These are phyloP conservation scores for Plectosphaerella plurivora DNA, from an alignment of 2,329 filamentous ascomycete genomes.

Conservation along the genomic window DNA sequence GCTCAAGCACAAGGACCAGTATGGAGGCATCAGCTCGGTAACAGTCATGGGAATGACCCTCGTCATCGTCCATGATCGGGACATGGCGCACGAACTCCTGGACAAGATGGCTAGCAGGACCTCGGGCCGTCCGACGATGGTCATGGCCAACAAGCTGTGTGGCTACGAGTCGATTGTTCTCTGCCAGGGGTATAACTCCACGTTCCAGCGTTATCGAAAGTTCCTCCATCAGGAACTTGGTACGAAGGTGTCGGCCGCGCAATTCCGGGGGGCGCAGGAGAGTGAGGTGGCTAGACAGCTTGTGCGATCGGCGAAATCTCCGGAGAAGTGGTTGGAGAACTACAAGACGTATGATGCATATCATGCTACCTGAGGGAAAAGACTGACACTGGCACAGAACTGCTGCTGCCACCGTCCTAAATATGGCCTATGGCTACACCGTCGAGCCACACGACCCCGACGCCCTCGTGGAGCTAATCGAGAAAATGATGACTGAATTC, in stretches of 20 bases:
- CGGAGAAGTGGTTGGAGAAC: conserved; percentile 6
- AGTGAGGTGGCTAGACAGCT: conserved; percentile 7
- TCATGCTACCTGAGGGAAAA: too few species aligned
- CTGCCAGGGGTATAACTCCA: conserved; percentile 15
- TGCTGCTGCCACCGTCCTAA: conserved; percentile 4
- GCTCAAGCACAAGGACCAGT: conserved; percentile 31
- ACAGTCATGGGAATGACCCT: conserved; percentile 33
- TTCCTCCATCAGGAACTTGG: conserved; percentile 21
- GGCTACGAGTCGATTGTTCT: conserved; percentile 18
- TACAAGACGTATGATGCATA: conserved; percentile 9
- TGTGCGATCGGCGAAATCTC: conserved; percentile 5
- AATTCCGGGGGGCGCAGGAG: conserved; percentile 11
- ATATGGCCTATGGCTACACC: conserved; percentile 16
- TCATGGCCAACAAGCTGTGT: conserved; percentile 20
- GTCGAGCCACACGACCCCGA: conserved; percentile 22
- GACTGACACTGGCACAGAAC: conserved; percentile 1
- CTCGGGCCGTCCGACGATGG: conserved; percentile 21
- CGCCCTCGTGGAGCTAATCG: conserved; percentile 21
- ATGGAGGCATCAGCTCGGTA: conserved; percentile 33
- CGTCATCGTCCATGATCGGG: conserved; percentile 31
- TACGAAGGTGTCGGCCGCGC: conserved; percentile 15
- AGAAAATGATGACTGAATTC: conserved; percentile 22
- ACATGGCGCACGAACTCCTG: conserved; percentile 29
- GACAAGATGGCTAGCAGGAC: conserved; percentile 26
- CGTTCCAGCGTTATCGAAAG: conserved; percentile 19